These are phyloP conservation scores for Pleurotus djamor DNA, from an alignment of 768 basidiomycete genomes.

Conservation along the genomic window DNA sequence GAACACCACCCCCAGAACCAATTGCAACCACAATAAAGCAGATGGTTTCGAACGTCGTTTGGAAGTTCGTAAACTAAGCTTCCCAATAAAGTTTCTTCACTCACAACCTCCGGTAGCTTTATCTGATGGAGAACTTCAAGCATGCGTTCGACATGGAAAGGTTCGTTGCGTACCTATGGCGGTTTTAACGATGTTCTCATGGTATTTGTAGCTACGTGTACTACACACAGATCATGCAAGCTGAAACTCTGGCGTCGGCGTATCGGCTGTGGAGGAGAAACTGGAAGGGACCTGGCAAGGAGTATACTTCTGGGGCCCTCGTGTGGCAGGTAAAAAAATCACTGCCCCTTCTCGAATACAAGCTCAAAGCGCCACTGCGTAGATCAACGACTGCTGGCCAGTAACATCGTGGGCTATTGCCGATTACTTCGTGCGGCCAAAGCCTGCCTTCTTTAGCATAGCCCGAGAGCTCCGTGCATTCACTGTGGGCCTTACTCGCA, in stretches of 20 bases:
- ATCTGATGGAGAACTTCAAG: conserved; percentile 93
- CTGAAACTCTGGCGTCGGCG: conserved; percentile 84
- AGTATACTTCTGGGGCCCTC: conserved; percentile 87
- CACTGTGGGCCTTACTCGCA: conserved; percentile 86
- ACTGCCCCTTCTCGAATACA: neutral
- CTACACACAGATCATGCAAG: conserved; percentile 96
- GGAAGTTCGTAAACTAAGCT: conserved; percentile 47
- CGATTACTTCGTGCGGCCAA: conserved; percentile 92
- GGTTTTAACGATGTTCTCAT: conserved; percentile 10
- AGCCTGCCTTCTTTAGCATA: conserved; percentile 87
- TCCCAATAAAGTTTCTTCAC: neutral
- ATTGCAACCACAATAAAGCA: conserved; percentile 90
- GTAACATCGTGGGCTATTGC: conserved; percentile 92
- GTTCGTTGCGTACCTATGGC: conserved; percentile 27
- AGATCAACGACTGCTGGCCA: conserved; percentile 95
- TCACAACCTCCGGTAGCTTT: conserved; percentile 49
- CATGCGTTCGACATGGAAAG: conserved; percentile 87
- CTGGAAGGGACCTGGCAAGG: conserved; percentile 84
- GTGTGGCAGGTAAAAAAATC: conserved; percentile 86
- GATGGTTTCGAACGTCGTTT: conserved; percentile 81
- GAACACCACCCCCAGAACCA: conserved; percentile 36
- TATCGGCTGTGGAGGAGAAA: conserved; percentile 91
- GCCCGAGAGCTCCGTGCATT: conserved; percentile 78
- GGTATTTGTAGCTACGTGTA: conserved; percentile 69
- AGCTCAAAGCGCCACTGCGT: neutral